phyloP scores from a whole-genome alignment of 176 grass and related monocot species.

The Carex scoparia region DNA sequence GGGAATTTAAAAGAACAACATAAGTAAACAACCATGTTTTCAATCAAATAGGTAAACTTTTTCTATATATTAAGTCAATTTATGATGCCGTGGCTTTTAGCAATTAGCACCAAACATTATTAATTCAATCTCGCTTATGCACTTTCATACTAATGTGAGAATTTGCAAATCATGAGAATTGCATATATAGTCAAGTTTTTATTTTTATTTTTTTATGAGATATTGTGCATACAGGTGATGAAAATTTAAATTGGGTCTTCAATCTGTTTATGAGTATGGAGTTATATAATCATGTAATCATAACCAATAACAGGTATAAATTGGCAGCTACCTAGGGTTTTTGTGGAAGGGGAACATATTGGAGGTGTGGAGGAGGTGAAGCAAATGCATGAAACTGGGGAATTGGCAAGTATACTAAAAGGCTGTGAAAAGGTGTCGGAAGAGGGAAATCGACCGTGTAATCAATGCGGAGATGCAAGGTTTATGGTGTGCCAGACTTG shows the following conservation, averaged over 20 bases:
- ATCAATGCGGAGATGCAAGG: constrained; percentile 61
- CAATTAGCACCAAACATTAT: neutral
- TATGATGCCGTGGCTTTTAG: neutral
- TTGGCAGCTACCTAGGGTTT: constrained; percentile 53
- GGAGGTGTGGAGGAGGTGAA: constrained; percentile 74
- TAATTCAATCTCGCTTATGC: neutral
- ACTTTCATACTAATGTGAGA: neutral
- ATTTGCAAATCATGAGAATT: neutral
- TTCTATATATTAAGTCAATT: neutral
- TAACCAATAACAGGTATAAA: constrained; percentile 7
- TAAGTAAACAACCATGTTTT: no score
- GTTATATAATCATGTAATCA: neutral
- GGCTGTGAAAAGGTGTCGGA: constrained; percentile 33
- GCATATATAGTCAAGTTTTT: no score
- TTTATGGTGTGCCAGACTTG: constrained; percentile 85
- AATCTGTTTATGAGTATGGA: neutral
- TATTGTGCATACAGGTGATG: neutral
- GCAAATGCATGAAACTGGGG: constrained; percentile 73
- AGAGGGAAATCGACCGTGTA: constrained; percentile 39
- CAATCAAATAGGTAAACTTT: neutral
- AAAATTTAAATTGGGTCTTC: neutral
- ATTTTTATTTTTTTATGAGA: neutral
- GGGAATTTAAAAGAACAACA: no score
- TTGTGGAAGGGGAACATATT: constrained; percentile 49
- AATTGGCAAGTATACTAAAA: constrained; percentile 40